These are phyloP conservation scores for Leccinum obscurum DNA, from an alignment of 768 basidiomycete genomes.

Conservation along the genomic window DNA sequence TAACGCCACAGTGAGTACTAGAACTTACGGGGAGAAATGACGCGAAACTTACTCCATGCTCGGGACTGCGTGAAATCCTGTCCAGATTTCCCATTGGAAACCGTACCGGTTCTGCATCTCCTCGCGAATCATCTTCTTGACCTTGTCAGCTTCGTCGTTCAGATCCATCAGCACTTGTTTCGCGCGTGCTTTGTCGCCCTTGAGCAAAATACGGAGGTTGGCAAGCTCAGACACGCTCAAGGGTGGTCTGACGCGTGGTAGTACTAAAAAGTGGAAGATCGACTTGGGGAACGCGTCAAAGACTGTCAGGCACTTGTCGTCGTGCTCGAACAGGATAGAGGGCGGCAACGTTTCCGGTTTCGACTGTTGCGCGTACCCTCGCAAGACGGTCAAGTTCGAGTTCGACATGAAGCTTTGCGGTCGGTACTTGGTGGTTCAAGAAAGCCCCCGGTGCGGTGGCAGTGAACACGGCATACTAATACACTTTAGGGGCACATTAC, in stretches of 20 bases:
- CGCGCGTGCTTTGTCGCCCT: slow-evolving; percentile 52
- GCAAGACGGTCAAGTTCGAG: slow-evolving; percentile 54
- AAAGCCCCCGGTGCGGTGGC: neutral
- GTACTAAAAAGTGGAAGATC: slow-evolving; percentile 83
- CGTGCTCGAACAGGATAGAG: slow-evolving; percentile 59
- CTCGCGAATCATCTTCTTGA: slow-evolving; percentile 63
- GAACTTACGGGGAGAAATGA: neutral
- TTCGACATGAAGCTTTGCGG: slow-evolving; percentile 31
- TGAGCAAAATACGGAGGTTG: slow-evolving; percentile 57
- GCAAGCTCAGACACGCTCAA: slow-evolving; percentile 42
- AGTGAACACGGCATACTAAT: slow-evolving; percentile 16
- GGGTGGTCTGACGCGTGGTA: slow-evolving; percentile 55
- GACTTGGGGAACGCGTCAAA: slow-evolving; percentile 82
- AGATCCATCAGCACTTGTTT: slow-evolving; percentile 54
- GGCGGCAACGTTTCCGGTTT: slow-evolving; percentile 55
- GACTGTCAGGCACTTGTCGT: slow-evolving; percentile 57
- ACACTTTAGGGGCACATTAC: slow-evolving; percentile 8
- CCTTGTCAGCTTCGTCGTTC: slow-evolving; percentile 52
- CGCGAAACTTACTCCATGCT: slow-evolving; percentile 74
- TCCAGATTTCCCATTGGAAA: slow-evolving; percentile 75
- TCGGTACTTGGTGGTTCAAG: neutral
- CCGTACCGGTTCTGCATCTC: slow-evolving; percentile 80
- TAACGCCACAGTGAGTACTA: neutral
- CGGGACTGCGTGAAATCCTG: slow-evolving; percentile 82
- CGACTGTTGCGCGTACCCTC: slow-evolving; percentile 54